phyloP scores from a whole-genome alignment of 495 filamentous ascomycete genomes.

The Tuber borchii region DNA sequence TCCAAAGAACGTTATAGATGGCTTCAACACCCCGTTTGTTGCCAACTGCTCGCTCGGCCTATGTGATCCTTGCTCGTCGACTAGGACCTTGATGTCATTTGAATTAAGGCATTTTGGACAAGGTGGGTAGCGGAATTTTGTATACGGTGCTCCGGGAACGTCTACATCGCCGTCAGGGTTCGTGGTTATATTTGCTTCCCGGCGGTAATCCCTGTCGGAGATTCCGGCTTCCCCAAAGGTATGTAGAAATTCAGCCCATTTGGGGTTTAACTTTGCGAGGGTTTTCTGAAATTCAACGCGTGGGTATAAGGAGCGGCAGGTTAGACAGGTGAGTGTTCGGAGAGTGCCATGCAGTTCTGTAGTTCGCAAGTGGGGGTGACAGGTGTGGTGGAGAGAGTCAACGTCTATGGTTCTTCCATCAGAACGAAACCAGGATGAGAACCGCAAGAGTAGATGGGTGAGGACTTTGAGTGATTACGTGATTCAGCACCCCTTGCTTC shows the following conservation, averaged over 20 bases:
- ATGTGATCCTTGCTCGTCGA: conserved; percentile 70
- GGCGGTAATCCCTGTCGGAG: conserved; percentile 63
- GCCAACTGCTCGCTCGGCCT: conserved; percentile 6
- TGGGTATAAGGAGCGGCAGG: conserved; percentile 60
- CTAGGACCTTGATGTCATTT: conserved; percentile 53
- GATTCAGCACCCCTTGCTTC: conserved; percentile 61
- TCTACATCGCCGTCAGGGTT: conserved; percentile 96
- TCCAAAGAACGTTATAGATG: conserved; percentile 90
- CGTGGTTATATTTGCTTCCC: conserved; percentile 65
- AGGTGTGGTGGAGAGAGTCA: conserved; percentile 77
- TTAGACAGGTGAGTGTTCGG: conserved; percentile 71
- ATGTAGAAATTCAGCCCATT: conserved; percentile 71
- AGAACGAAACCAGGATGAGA: background rate
- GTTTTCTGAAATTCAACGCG: conserved; percentile 67
- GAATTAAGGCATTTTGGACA: conserved; percentile 78
- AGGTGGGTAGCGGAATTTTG: conserved; percentile 81
- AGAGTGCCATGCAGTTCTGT: conserved; percentile 89
- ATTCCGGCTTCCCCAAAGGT: conserved; percentile 66
- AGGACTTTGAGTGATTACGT: conserved; percentile 80
- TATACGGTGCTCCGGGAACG: conserved; percentile 78
- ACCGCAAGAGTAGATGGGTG: background rate
- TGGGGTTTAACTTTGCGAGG: conserved; percentile 73
- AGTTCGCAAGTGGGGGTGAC: conserved; percentile 68
- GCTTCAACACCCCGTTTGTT: conserved; percentile 59
- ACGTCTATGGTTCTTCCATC: conserved; percentile 52